phyloP scores from a whole-genome alignment of 352 stramenopile genomes.

The Phytophthora pinifolia region DNA sequence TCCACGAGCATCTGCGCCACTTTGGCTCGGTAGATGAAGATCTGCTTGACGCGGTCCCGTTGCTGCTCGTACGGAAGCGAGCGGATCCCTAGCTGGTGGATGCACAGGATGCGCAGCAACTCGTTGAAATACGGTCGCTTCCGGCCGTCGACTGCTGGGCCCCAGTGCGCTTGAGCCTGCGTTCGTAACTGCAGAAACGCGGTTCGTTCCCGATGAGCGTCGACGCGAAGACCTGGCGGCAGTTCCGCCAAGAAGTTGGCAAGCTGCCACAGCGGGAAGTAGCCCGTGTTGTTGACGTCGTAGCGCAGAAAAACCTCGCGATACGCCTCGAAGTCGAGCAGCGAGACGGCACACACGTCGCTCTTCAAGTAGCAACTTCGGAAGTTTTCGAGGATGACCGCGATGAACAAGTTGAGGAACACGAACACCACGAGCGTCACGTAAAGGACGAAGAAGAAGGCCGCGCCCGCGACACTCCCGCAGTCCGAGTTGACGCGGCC shows the following conservation, averaged over 20 bases:
- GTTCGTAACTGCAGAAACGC: constrained; percentile 72
- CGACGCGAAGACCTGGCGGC: constrained; percentile 50
- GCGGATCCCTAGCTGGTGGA: constrained; percentile 80
- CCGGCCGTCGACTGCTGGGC: constrained; percentile 25
- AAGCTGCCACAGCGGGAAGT: constrained; percentile 71
- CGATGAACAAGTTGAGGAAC: constrained; percentile 84
- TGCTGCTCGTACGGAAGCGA: constrained; percentile 81
- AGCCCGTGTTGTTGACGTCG: constrained; percentile 52
- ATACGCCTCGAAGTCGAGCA: constrained; percentile 78
- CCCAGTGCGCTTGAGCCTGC: constrained; percentile 60
- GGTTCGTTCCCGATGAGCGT: constrained; percentile 39
- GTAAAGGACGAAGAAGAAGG: constrained; percentile 71
- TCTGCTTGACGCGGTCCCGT: constrained; percentile 80
- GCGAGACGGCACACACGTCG: constrained; percentile 70
- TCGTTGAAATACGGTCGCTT: constrained; percentile 79
- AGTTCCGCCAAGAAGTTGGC: constrained; percentile 56
- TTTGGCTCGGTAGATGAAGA: constrained; percentile 81
- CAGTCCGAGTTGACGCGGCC: constrained; percentile 60
- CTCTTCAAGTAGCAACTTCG: constrained; percentile 76
- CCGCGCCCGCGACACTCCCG: constrained; percentile 41
- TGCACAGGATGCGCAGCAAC: constrained; percentile 70
- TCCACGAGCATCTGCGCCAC: constrained; percentile 79
- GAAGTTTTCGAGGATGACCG: constrained; percentile 84
- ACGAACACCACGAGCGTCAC: constrained; percentile 81
- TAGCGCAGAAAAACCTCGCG: constrained; percentile 69